Evolutionary conservation across 306 rosid species (phyloP), one percentile per base, ranked within the genome.

Genomic region (Medicago arabica): DNA sequence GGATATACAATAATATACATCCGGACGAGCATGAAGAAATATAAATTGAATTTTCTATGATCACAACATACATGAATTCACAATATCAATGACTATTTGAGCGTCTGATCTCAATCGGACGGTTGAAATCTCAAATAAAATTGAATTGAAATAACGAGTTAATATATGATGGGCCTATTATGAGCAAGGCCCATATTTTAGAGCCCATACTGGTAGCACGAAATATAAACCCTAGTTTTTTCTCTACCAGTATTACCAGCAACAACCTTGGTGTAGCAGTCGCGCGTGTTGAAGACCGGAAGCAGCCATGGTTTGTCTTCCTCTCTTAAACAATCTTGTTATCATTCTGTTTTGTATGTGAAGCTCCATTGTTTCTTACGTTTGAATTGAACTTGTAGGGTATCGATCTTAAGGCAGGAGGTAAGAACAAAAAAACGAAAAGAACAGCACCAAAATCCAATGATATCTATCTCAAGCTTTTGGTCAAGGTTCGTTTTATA

Each of bases 341-440:
- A 1, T n/a, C 23, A 0, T 18, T 51, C 4, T 5, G 6, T 47
- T 70, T 49, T 50, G 0, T 1, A 5, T 23, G 0, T 0, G 2
- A 15, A 6, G 0, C 7, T 13, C 13, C 38, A 0, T 25, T 25
- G 16, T 57, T 34, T 44, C 43, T 47, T 0, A 58, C 69, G 18
- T 66, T 62, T 78, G 55, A 23, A 55, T 69, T 55, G 12, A 23
- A 25, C 1, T 2, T 2, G 9, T 70, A 82, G 87, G 88, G 87
- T 12, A 81, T 83, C 72, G 84, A 83, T 78, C 87, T 93, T 5
- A 89, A 89, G 5, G 98, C 97, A 1, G 98, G 98, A 83, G 98
- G 98, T 81, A 93, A 93, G 92, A 84, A 86, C 91, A 93, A 93
- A 83, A 89, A 89, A 78, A 70, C 93, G 49, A 91, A 93, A 64